phyloP scores from a whole-genome alignment of 2,329 filamentous ascomycete species.

The Scleromitrula shiraiana region DNA sequence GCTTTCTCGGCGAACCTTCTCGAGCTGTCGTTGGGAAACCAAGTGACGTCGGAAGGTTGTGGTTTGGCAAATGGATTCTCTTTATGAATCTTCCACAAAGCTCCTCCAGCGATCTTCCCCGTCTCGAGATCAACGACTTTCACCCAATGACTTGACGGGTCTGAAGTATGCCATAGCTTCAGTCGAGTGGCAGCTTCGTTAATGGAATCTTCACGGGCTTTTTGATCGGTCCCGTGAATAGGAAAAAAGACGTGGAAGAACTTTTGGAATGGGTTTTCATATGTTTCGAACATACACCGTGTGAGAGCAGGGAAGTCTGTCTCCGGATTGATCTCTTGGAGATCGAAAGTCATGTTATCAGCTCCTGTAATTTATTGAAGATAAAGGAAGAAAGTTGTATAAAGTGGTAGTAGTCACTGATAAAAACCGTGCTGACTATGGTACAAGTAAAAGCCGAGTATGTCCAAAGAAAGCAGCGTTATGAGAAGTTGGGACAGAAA shows the following conservation, averaged over 20 bases:
- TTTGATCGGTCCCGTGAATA: constrained; percentile 2
- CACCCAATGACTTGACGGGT: constrained; percentile 8
- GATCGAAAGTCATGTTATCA: too few relatives aligned
- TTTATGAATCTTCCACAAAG: constrained; percentile 7
- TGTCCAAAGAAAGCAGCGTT: too few relatives aligned
- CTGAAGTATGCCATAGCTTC: constrained; percentile 7
- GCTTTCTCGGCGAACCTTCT: constrained; percentile 3
- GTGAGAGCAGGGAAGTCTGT: constrained; percentile 26
- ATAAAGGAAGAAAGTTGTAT: too few relatives aligned
- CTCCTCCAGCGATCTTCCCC: constrained; percentile 4
- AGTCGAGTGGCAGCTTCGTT: constrained; percentile 9
- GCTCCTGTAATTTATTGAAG: too few relatives aligned
- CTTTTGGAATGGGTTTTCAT: constrained; percentile 1
- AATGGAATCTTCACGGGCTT: constrained; percentile 7
- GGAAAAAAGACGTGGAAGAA: constrained; percentile 7
- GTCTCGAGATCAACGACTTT: constrained; percentile 8
- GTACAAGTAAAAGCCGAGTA: too few relatives aligned
- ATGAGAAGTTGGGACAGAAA: too few relatives aligned
- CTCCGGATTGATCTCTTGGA: too few relatives aligned
- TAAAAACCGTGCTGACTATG: too few relatives aligned
- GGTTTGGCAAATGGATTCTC: constrained; percentile 4
- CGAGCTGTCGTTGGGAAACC: constrained; percentile 5
- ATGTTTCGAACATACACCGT: constrained; percentile 6
- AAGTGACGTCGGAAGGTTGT: neutral
- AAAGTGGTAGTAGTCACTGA: too few relatives aligned